These are phyloP conservation scores for Lachnellula arida DNA, from an alignment of 2,329 filamentous ascomycete species.

Conservation along the genomic window DNA sequence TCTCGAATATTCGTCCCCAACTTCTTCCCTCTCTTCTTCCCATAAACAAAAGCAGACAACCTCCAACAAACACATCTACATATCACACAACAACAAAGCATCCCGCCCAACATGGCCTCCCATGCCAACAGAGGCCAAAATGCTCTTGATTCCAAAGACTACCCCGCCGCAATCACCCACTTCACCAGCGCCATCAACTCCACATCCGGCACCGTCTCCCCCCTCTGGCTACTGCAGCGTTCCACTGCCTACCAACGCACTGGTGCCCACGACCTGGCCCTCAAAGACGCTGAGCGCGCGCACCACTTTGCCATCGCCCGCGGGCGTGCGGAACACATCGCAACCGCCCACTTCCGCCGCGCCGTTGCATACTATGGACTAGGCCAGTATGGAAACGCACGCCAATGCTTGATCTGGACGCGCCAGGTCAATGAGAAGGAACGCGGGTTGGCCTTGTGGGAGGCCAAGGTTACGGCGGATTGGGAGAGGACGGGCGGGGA, in stretches of 20 bases:
- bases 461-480: slow-evolving; percentile 49
- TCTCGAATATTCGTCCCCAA: neutral
- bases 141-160: slow-evolving; percentile 62
- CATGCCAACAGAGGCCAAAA: slow-evolving; percentile 46
- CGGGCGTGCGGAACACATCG: slow-evolving; percentile 69
- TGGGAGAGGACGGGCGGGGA: slow-evolving; percentile 43
- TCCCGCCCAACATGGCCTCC: slow-evolving; percentile 41
- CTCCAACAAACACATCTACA: neutral
- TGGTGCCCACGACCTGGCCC: slow-evolving; percentile 56
- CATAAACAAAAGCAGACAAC: too few species aligned
- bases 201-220: slow-evolving; percentile 50
- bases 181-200: slow-evolving; percentile 65
- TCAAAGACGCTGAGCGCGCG: slow-evolving; percentile 65
- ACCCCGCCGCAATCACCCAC: slow-evolving; percentile 60
- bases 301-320: slow-evolving; percentile 60
- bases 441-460: slow-evolving; percentile 53
- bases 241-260: slow-evolving; percentile 71
- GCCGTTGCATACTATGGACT: slow-evolving; percentile 69
- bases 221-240: slow-evolving; percentile 76
- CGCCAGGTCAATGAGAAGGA: slow-evolving; percentile 48
- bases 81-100: neutral
- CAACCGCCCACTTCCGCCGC: slow-evolving; percentile 76
- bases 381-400: slow-evolving; percentile 68
- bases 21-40: too few species aligned
- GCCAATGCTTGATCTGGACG: slow-evolving; percentile 60